A percentile compares a stretch with the other conserved stretches of the same genome.
phyloP scores from a whole-genome alignment of 208 protist species.

The Leishmania amazonensis region DNA sequence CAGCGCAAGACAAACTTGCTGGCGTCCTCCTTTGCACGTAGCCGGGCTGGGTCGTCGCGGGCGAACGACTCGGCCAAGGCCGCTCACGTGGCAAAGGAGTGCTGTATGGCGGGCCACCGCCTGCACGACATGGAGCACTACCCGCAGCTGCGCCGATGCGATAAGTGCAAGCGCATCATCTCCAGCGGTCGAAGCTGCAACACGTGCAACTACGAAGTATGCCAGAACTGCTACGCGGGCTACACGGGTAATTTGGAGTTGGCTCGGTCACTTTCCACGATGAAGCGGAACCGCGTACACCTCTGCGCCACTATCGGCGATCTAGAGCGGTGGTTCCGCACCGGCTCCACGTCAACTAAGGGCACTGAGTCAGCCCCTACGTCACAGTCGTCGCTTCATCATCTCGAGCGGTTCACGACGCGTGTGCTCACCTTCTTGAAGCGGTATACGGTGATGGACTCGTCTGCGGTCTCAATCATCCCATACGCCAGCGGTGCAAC shows the following conservation, averaged over 20 bases:
- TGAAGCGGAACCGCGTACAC: constrained; percentile 57
- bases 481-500: constrained; percentile 5
- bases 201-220: constrained; percentile 65
- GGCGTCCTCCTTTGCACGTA: not conserved
- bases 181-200: constrained; percentile 45
- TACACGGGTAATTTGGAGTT: constrained; percentile 46
- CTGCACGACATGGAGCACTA: constrained; percentile 31
- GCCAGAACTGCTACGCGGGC: constrained; percentile 44
- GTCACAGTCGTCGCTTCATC: constrained; percentile 56
- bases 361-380: constrained; percentile 65
- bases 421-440: constrained; percentile 54
- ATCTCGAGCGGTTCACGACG: constrained; percentile 55
- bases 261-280: constrained; percentile 18
- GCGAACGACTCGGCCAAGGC: constrained; percentile 10
- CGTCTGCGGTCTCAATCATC: not conserved
- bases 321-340: constrained; percentile 85
- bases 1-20: not conserved
- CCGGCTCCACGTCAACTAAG: constrained; percentile 74
- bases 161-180: constrained; percentile 39
- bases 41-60: not conserved
- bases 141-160: constrained; percentile 29
- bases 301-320: constrained; percentile 75
- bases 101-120: constrained; percentile 63
- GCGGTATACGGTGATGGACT: constrained; percentile 21
- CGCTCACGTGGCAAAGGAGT: constrained; percentile 33